Conservation (phyloP, 179 eudicot genomes). For the Heliamphora pulchella region DNA sequence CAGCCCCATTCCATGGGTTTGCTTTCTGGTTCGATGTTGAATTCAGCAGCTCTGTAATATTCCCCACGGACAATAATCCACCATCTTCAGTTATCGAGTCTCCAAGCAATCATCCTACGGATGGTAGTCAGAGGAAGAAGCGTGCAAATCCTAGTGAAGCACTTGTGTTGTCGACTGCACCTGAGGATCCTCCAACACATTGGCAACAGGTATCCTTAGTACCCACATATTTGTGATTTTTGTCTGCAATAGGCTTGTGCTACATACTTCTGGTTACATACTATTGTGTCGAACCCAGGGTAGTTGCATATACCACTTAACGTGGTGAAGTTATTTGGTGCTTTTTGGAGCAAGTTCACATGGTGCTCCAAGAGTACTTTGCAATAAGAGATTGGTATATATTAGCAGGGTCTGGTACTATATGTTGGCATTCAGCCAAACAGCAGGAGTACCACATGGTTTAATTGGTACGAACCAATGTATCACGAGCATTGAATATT, state of each 20-base stretch:
- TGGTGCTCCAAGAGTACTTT: too few species aligned
- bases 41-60: conserved; percentile 46
- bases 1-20: conserved; percentile 97
- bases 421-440: too few species aligned
- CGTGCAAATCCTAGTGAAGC: conserved; percentile 61
- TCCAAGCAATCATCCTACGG: conserved; percentile 27
- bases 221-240: background rate
- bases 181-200: conserved; percentile 95
- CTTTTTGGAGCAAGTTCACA: too few species aligned
- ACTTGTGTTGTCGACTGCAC: conserved; percentile 89
- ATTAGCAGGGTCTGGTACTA: too few species aligned
- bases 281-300: background rate
- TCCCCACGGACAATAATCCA: conserved; percentile 31
- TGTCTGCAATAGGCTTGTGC: background rate
- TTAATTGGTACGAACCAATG: background rate
- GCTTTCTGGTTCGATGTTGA: conserved; percentile 99
- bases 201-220: conserved; percentile 80
- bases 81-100: conserved; percentile 25
- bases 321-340: too few species aligned
- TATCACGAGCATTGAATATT: background rate
- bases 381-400: too few species aligned
- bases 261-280: background rate
- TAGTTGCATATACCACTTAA: background rate
- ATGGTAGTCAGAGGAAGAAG: conserved; percentile 50
- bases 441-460: background rate